Evolutionary conservation across 345 rosid genomes (phyloP).

Genomic region (Capsella bursapastoris): DNA sequence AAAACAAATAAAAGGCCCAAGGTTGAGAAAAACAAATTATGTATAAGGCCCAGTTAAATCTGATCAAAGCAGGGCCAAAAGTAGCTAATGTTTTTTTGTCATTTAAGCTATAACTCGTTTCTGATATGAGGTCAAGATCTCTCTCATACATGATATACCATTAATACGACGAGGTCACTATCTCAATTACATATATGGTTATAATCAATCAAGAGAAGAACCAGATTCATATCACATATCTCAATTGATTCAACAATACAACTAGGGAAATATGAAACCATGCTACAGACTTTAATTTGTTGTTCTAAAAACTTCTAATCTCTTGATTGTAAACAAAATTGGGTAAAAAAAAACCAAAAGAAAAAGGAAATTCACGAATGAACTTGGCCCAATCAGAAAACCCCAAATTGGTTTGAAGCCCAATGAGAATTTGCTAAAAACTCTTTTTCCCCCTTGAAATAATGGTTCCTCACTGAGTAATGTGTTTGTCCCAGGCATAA

Average conservation of each 20-base stretch:
- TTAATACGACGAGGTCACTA: no score
- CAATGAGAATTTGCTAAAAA: background rate
- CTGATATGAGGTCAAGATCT: background rate
- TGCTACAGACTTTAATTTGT: no score
- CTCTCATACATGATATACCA: background rate
- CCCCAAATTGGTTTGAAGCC: background rate
- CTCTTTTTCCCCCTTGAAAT: background rate
- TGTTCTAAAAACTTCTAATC: no score
- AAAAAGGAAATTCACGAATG: background rate
- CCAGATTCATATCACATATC: no score
- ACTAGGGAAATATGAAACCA: no score
- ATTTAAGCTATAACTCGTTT: background rate
- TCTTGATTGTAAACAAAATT: no score
- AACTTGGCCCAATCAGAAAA: background rate
- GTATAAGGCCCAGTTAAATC: background rate
- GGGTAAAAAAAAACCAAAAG: no score
- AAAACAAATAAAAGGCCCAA: background rate
- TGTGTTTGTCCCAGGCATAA: no score
- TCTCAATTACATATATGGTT: no score
- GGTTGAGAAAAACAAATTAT: constrained; percentile 1
- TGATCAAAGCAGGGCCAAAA: background rate
- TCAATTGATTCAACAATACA: no score
- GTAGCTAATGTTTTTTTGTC: background rate
- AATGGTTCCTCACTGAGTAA: background rate
- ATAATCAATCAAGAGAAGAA: no score